Conservation (phyloP, 2,329 filamentous ascomycete species). For the Byssoonygena ceratinophila region DNA sequence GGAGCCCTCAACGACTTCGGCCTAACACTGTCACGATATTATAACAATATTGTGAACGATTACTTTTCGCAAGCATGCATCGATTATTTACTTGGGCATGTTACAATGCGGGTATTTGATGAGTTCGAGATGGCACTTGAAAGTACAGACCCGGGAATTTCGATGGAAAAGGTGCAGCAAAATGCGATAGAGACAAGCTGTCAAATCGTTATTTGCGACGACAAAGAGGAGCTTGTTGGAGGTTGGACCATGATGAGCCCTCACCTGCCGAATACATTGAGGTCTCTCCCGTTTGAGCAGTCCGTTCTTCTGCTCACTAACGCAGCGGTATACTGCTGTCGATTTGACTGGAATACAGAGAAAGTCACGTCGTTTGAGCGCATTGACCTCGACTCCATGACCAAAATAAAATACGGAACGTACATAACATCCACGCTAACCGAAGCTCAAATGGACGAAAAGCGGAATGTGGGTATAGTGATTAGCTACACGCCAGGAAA, state of each 20-base stretch:
- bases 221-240: constrained; percentile 71
- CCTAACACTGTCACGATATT: constrained; percentile 65
- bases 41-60: constrained; percentile 88
- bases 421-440: constrained; percentile 88
- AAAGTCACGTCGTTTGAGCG: constrained; percentile 89
- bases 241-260: constrained; percentile 86
- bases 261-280: constrained; percentile 56
- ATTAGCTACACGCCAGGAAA: constrained; percentile 64
- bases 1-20: constrained; percentile 87
- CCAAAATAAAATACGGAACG: constrained; percentile 63
- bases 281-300: constrained; percentile 69
- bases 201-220: constrained; percentile 73
- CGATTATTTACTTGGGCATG: constrained; percentile 84
- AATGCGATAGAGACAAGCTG: constrained; percentile 82
- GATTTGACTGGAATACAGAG: constrained; percentile 89
- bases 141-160: constrained; percentile 81
- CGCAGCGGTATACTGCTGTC: constrained; percentile 72
- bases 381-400: constrained; percentile 63
- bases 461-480: constrained; percentile 72
- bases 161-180: constrained; percentile 71
- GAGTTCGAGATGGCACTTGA: constrained; percentile 94
- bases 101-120: constrained; percentile 73
- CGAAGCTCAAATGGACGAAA: constrained; percentile 62
- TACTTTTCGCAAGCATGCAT: constrained; percentile 94
- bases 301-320: constrained; percentile 80